phyloP scores from a whole-genome alignment of 2,329 filamentous ascomycete species.

The Aphanocladium album region DNA sequence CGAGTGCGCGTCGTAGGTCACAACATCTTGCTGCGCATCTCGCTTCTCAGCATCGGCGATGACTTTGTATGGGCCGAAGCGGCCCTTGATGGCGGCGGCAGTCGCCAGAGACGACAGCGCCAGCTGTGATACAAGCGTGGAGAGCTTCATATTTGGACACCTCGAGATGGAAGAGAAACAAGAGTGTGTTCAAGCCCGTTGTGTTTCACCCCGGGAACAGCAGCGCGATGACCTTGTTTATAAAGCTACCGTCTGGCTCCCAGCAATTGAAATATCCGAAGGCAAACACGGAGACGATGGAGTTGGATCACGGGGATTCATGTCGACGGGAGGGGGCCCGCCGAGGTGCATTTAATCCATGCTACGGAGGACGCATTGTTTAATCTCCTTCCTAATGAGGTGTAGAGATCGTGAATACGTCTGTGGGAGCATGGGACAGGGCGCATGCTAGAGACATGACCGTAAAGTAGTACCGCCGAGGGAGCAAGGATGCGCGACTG shows the following conservation, averaged over 20 bases:
- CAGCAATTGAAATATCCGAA: neutral
- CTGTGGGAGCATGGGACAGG: neutral
- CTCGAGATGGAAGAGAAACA: neutral
- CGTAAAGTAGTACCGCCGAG: slow-evolving; percentile 2
- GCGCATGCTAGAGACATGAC: neutral
- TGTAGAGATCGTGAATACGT: neutral
- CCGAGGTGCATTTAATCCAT: neutral
- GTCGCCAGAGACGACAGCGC: slow-evolving; percentile 1
- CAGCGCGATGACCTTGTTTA: neutral
- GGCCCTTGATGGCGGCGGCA: neutral
- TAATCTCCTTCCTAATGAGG: slow-evolving; percentile 5
- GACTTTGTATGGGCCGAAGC: slow-evolving; percentile 4
- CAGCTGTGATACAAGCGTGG: neutral
- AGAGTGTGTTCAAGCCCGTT: neutral
- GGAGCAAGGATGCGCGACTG: neutral
- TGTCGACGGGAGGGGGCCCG: neutral
- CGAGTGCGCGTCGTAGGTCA: slow-evolving; percentile 64
- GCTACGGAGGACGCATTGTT: neutral
- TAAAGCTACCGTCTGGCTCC: neutral
- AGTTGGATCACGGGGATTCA: slow-evolving; percentile 5
- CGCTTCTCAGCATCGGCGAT: neutral
- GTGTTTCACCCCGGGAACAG: neutral
- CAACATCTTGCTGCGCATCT: slow-evolving; percentile 20
- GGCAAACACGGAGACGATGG: neutral
- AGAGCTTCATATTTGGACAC: slow-evolving; percentile 4